These are phyloP conservation scores for Colletotrichum trifolii DNA, from an alignment of 2,329 filamentous ascomycete genomes.

Conservation along the genomic window DNA sequence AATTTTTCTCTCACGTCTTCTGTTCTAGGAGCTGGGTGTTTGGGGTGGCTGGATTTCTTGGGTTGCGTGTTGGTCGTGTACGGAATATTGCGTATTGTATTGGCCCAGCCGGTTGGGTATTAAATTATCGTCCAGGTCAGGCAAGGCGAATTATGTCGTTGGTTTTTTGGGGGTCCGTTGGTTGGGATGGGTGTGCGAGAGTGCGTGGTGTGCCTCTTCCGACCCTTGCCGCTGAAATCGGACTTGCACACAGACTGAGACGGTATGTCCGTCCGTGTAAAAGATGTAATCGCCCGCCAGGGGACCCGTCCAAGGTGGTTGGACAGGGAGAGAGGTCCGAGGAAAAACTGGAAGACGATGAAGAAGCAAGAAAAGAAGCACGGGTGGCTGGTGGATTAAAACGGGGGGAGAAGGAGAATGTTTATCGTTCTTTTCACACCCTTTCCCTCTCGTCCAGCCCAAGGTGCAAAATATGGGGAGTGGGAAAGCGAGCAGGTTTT, in stretches of 20 bases:
- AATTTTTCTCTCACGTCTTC: neutral
- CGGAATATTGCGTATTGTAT: conserved; percentile 5
- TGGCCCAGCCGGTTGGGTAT: conserved; percentile 22
- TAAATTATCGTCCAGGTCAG: conserved; percentile 23
- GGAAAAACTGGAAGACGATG: conserved; percentile 2
- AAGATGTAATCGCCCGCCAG: conserved; percentile 22
- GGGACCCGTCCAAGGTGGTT: conserved; percentile 28
- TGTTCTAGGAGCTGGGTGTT: neutral
- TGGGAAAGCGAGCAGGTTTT: conserved; percentile 13
- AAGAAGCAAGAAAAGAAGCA: conserved; percentile 1
- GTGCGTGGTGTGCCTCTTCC: conserved; percentile 6
- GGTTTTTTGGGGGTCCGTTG: conserved; percentile 16
- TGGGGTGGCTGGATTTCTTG: conserved; percentile 9
- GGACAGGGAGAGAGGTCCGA: neutral
- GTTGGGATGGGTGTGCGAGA: neutral
- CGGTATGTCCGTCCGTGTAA: neutral
- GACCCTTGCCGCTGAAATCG: too few relatives aligned
- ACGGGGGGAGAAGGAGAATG: conserved; percentile 5
- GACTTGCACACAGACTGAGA: too few relatives aligned
- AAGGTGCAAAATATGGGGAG: conserved; percentile 10
- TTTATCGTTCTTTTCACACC: conserved; percentile 10
- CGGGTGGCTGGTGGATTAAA: conserved; percentile 19
- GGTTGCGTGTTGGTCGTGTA: neutral
- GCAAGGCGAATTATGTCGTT: conserved; percentile 23
- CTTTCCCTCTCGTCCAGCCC: conserved; percentile 16